Evolutionary conservation across 768 basidiomycete genomes (phyloP), one percentile per base, ranked within the genome.

Genomic region (Suillus spraguei): DNA sequence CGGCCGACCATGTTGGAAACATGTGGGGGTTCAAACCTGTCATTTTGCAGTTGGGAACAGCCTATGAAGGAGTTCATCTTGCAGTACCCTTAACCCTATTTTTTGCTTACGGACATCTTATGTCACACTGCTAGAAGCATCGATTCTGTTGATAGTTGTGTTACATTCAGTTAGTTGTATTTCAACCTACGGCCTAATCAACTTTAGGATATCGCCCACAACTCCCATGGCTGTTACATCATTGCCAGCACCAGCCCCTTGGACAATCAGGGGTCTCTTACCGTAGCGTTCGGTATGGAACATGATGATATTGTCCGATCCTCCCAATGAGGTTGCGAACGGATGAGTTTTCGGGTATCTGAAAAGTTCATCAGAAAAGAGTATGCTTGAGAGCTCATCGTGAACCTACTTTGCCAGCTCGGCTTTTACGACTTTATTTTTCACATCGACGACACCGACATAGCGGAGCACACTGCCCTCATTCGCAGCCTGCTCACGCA

Each of bases 151-250:
- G 55, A 41, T 35, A 38, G 22, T 62, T 33, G 17, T 59, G 22
- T 59, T 60, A 60, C 22, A 62, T 32, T 24, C 3, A 41, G 22
- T 32, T 20, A 7, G 54, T 36, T 67, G 38, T 67, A 59, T 58
- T 56, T 41, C 53, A 33, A 10, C 39, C 35, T 61, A 36, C 10
- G 53, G 46, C 64, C 52, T 80, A 4, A 77, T 73, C 35, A 83
- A 66, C 69, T 79, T 91, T 72, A 98, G 76, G 60, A 96, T 77
- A 72, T 99, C 97, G 54, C 91, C 88, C 67, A 97, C 82, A 17
- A 98, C 95, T 9, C 97, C 97, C 94, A 99, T 99, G 0, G 97
- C 97, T 38, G 97, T 99, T 16, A 99, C 97, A 32, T 91, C 95
- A 1, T 95, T 95, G n/a, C 97, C 97, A 0, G 97, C 97, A 3